Percentiles rank a stretch among this genome's conserved stretches.
These are phyloP conservation scores for Cryptococcus sp. DNA, from an alignment of 1,284 basidiomycete genomes.

Conservation along the genomic window DNA sequence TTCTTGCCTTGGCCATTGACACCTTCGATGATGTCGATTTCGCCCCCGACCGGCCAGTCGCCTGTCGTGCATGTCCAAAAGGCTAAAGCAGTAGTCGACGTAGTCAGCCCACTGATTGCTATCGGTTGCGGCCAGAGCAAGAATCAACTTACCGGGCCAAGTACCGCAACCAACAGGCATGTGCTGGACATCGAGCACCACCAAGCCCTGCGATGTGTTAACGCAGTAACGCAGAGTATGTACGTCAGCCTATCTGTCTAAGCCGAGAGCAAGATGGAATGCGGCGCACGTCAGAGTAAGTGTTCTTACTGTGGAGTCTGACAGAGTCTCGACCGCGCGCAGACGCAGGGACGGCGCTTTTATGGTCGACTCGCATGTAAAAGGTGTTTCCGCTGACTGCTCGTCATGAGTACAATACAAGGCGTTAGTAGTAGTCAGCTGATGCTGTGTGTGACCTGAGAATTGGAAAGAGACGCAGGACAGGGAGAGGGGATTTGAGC, in stretches of 20 bases:
- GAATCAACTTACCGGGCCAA: constrained; percentile 56
- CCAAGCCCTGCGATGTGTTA: constrained; percentile 35
- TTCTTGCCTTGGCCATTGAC: constrained; percentile 59
- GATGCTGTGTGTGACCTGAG: no score
- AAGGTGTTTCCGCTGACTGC: constrained; percentile 18
- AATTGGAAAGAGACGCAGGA: no score
- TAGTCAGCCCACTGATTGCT: not conserved
- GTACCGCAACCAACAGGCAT: constrained; percentile 61
- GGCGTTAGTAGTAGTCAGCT: no score
- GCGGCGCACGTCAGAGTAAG: constrained; percentile 42
- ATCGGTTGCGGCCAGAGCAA: not conserved
- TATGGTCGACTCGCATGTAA: constrained; percentile 41
- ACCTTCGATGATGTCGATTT: constrained; percentile 49
- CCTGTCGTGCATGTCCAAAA: constrained; percentile 61
- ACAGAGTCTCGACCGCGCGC: constrained; percentile 49
- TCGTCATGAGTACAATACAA: no score
- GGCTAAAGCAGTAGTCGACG: constrained; percentile 27
- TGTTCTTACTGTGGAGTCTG: constrained; percentile 42
- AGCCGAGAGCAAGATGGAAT: not conserved
- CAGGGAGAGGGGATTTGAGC: not conserved
- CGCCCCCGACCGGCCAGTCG: constrained; percentile 47
- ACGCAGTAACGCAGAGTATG: not conserved
- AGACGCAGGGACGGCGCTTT: constrained; percentile 45
- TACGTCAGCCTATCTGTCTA: not conserved
- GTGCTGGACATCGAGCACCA: constrained; percentile 60